These are phyloP conservation scores for Alternaria angustiovoidea DNA, from an alignment of 2,329 filamentous ascomycete species.

Conservation along the genomic window DNA sequence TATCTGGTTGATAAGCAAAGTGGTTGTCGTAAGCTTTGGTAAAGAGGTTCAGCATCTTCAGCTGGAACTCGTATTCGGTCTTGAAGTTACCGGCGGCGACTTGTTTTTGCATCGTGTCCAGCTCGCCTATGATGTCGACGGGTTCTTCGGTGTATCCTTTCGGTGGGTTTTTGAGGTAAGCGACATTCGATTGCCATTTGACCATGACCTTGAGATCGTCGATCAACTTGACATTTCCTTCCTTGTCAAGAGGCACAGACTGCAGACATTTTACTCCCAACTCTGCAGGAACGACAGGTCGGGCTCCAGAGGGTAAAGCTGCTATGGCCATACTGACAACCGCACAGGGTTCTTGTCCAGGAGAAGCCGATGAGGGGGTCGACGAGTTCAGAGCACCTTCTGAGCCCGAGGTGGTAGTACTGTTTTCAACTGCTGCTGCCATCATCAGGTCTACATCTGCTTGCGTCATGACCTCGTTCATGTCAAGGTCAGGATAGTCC, in stretches of 20 bases:
- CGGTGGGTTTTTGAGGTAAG: slow-evolving; percentile 51
- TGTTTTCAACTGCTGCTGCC: slow-evolving; percentile 27
- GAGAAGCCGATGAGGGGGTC: slow-evolving; percentile 20
- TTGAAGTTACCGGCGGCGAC: slow-evolving; percentile 41
- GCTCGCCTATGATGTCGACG: slow-evolving; percentile 50
- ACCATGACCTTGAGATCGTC: slow-evolving; percentile 47
- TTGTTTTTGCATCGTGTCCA: slow-evolving; percentile 46
- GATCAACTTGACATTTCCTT: slow-evolving; percentile 43
- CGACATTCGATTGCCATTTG: slow-evolving; percentile 52
- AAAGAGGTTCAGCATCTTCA: slow-evolving; percentile 46
- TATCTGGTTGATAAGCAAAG: slow-evolving; percentile 49
- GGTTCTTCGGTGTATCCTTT: slow-evolving; percentile 48
- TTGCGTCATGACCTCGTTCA: slow-evolving; percentile 37
- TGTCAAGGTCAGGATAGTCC: slow-evolving; percentile 36
- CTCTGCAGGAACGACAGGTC: slow-evolving; percentile 46
- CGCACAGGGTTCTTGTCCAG: slow-evolving; percentile 45
- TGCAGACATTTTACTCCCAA: slow-evolving; percentile 45
- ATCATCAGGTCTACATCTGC: slow-evolving; percentile 29
- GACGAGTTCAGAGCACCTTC: slow-evolving; percentile 25
- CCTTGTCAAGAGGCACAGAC: slow-evolving; percentile 49
- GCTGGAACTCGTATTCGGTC: slow-evolving; percentile 54
- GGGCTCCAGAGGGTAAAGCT: slow-evolving; percentile 34
- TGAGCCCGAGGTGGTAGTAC: slow-evolving; percentile 19
- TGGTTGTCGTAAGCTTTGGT: slow-evolving; percentile 53
- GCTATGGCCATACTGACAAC: slow-evolving; percentile 39